Conservation (phyloP, 495 filamentous ascomycete species). For the Hypoxylon fuscum region DNA sequence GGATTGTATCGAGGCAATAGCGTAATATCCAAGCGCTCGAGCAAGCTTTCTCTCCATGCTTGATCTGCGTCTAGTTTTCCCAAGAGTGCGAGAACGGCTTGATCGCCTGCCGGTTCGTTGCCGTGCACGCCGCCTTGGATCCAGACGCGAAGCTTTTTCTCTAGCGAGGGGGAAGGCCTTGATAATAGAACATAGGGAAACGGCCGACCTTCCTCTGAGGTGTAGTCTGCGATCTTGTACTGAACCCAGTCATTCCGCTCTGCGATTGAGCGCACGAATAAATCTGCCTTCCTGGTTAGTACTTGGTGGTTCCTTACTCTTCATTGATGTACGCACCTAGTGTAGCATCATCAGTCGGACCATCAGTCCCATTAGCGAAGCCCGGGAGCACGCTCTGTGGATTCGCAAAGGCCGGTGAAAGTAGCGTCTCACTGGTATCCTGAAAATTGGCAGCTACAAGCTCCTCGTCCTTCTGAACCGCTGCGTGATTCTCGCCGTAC, state of each 20-base stretch:
- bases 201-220: conserved; percentile 41
- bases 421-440: conserved; percentile 34
- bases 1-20: conserved; percentile 44
- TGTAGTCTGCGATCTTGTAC: conserved; percentile 38
- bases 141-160: conserved; percentile 41
- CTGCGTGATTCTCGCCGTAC: conserved; percentile 40
- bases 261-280: conserved; percentile 33
- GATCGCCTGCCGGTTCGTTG: conserved; percentile 44
- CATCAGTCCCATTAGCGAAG: conserved; percentile 39
- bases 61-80: conserved; percentile 39
- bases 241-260: conserved; percentile 33
- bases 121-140: conserved; percentile 44
- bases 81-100: conserved; percentile 40
- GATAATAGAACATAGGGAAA: conserved; percentile 41
- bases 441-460: conserved; percentile 41
- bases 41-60: conserved; percentile 28
- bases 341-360: conserved; percentile 37
- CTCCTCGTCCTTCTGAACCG: conserved; percentile 37
- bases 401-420: conserved; percentile 39
- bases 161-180: neutral
- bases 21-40: conserved; percentile 33
- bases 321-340: conserved; percentile 27
- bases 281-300: conserved; percentile 15
- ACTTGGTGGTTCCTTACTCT: neutral
- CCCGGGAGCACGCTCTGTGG: conserved; percentile 25